Evolutionary conservation across 2,329 filamentous ascomycete species (phyloP), one percentile per base, ranked within the genome.

Genomic region (Fusarium sterilihyphosum): DNA sequence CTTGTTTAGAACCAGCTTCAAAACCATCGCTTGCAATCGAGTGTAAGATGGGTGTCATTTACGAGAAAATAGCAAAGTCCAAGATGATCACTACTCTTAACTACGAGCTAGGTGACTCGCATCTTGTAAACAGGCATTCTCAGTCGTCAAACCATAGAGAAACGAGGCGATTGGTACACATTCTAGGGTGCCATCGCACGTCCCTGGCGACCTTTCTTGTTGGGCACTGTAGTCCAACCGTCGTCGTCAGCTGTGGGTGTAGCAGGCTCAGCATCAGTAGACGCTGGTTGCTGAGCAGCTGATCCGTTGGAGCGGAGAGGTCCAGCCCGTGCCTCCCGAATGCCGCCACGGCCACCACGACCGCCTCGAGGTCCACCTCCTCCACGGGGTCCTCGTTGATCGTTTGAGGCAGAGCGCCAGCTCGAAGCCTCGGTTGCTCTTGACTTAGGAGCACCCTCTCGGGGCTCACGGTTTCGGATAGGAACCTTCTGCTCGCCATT

Each of bases 161-260:
- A 81, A 80, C 74, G 78, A 74, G 76, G 74, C 76, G 78, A 81
- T 81, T 78, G 82, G 76, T 81, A 82, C 80, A 82, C 78, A 66
- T 76, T 79, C 76, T 79, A 78, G 61, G 78, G 76, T 74, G 65
- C 77, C 56, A 73, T 69, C 69, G 59, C 77, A 58, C 82, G 81
- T 73, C 82, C 82, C 75, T 77, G 78, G 59, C 82, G 82, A 60
- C 81, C 81, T 79, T 83, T 83, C 75, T 83, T 81, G 41, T 83
- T 81, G 38, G 81, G 77, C 67, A 83, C 90, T 33, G 88, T 92
- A 72, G 89, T 91, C 90, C 90, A 92, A 74, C 90, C 90, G 79
- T 92, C 78, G 8, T 79, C 90, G 43, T 90, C 89, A 53, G 89
- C 88, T 57, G 84, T 81, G 44, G 84, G 81, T 58, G 84, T 82